These are phyloP conservation scores for Colletotrichum sp. DNA, from an alignment of 2,329 filamentous ascomycete genomes.

Conservation along the genomic window DNA sequence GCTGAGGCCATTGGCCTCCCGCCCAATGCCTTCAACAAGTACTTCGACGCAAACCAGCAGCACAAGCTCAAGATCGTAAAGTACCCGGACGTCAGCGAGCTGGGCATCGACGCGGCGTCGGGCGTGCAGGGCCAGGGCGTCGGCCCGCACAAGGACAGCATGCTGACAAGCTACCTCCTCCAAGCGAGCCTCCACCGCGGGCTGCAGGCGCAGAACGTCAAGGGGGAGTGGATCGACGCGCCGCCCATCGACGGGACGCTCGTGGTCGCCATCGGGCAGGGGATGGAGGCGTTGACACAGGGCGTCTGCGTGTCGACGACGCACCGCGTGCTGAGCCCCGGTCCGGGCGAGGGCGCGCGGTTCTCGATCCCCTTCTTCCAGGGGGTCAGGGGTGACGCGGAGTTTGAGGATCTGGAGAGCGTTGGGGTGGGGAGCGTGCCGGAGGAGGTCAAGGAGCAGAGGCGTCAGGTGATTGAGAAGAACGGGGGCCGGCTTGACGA, in stretches of 20 bases:
- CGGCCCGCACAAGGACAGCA: conserved; percentile 84
- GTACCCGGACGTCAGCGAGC: conserved; percentile 75
- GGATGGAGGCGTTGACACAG: conserved; percentile 82
- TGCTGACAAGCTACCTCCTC: conserved; percentile 82
- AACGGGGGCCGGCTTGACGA: conserved; percentile 71
- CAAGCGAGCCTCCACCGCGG: conserved; percentile 80
- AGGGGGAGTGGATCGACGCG: conserved; percentile 82
- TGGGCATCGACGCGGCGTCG: conserved; percentile 46
- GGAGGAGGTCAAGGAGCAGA: conserved; percentile 65
- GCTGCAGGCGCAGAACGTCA: conserved; percentile 82
- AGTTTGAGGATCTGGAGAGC: conserved; percentile 76
- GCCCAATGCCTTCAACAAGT: conserved; percentile 72
- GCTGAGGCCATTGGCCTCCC: conserved; percentile 83
- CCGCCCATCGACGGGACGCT: conserved; percentile 77
- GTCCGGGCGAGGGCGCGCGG: conserved; percentile 71
- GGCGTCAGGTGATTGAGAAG: conserved; percentile 60
- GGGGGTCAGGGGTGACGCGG: conserved; percentile 79
- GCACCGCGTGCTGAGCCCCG: conserved; percentile 80
- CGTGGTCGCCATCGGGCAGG: conserved; percentile 88
- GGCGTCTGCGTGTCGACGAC: conserved; percentile 85
- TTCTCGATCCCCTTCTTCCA: conserved; percentile 90
- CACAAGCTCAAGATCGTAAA: conserved; percentile 92
- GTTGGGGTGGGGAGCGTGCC: conserved; percentile 65
- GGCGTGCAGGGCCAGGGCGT: conserved; percentile 62
- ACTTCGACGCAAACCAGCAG: conserved; percentile 77